Evolutionary conservation across 2,329 filamentous ascomycete species (phyloP).

Genomic region (Epichloe brachyelytri): DNA sequence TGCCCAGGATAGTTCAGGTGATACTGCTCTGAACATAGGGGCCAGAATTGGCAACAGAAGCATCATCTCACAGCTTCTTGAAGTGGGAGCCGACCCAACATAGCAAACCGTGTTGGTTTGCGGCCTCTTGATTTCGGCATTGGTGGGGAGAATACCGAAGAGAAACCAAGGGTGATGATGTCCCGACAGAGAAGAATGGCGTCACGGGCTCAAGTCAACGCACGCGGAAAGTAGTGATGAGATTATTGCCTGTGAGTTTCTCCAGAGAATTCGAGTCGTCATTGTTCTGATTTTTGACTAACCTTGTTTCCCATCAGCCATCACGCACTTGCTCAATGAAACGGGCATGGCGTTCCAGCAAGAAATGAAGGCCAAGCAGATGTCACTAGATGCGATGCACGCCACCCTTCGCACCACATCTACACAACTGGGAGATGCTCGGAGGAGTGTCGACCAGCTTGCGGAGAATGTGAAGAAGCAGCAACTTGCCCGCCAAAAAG

Average conservation of each 20-base stretch:
- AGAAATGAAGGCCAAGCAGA: slow-evolving; percentile 73
- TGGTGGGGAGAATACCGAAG: slow-evolving; percentile 47
- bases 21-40: slow-evolving; percentile 88
- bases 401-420: slow-evolving; percentile 69
- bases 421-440: slow-evolving; percentile 62
- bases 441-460: slow-evolving; percentile 58
- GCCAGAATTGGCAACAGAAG: slow-evolving; percentile 85
- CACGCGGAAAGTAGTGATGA: slow-evolving; percentile 66
- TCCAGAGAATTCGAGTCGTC: not conserved
- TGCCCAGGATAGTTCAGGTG: slow-evolving; percentile 81
- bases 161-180: slow-evolving; percentile 30
- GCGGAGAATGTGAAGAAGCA: slow-evolving; percentile 51
- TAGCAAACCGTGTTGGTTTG: slow-evolving; percentile 80
- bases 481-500: slow-evolving; percentile 56
- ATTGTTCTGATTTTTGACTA: not conserved
- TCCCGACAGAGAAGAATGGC: slow-evolving; percentile 30
- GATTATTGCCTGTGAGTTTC: slow-evolving; percentile 59
- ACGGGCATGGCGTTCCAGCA: slow-evolving; percentile 68
- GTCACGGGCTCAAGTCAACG: slow-evolving; percentile 35
- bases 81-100: slow-evolving; percentile 88
- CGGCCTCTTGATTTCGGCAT: slow-evolving; percentile 92
- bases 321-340: slow-evolving; percentile 69
- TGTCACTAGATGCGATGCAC: slow-evolving; percentile 71
- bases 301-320: slow-evolving; percentile 37
- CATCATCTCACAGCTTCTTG: slow-evolving; percentile 91